Evolutionary conservation across 1,139 yeast species (phyloP).

Genomic region (Pichia sp.): DNA sequence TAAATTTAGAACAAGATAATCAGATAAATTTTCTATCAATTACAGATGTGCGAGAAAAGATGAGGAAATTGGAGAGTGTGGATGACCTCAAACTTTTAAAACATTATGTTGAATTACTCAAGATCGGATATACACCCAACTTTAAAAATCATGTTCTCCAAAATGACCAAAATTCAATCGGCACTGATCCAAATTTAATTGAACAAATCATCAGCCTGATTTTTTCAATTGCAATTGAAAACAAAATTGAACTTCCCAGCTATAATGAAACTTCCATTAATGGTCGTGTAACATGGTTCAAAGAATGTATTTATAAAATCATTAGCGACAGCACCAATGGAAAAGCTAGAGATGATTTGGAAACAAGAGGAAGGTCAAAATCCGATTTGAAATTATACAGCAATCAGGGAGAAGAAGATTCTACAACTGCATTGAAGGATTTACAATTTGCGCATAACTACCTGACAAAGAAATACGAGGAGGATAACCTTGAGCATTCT

Average conservation of each 20-base stretch:
- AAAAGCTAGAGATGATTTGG: not conserved
- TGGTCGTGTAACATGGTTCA: conserved; percentile 43
- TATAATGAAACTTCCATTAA: conserved; percentile 30
- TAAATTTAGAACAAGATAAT: too few relatives aligned
- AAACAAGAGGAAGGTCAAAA: too few relatives aligned
- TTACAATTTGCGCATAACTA: conserved; percentile 58
- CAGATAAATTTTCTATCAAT: too few relatives aligned
- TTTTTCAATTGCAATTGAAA: conserved; percentile 47
- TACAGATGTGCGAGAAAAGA: too few relatives aligned
- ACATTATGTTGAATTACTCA: conserved; percentile 18
- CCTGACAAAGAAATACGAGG: conserved; percentile 50
- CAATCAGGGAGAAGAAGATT: not conserved
- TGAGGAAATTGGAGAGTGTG: not conserved
- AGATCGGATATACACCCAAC: conserved; percentile 14
- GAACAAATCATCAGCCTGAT: conserved; percentile 34
- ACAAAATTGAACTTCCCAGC: conserved; percentile 38
- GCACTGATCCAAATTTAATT: too few relatives aligned
- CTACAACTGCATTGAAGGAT: conserved; percentile 45
- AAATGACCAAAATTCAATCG: too few relatives aligned
- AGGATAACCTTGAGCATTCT: conserved; percentile 26
- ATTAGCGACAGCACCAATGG: not conserved
- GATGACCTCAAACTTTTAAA: not conserved
- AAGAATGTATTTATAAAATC: conserved; percentile 40
- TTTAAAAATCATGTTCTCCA: too few relatives aligned
- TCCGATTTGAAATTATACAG: too few relatives aligned